A percentile compares a stretch with the other conserved stretches of the same genome.
phyloP scores from a whole-genome alignment of 306 rosid species.

The Fagus crenata region DNA sequence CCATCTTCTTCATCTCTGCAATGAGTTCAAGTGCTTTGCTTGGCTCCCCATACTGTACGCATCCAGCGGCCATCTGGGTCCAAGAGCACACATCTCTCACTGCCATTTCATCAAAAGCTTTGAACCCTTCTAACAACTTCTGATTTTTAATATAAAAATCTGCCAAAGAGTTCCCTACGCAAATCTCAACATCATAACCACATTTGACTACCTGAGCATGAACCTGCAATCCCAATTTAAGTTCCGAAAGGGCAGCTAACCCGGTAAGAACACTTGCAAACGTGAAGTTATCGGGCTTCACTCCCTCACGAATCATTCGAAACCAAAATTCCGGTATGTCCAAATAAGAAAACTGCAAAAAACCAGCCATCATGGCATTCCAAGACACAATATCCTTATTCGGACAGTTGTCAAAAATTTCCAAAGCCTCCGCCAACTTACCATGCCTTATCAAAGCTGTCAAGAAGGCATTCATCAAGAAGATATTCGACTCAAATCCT shows the following conservation, averaged over 20 bases:
- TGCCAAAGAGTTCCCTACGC: slow-evolving; percentile 62
- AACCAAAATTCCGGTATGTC: slow-evolving; percentile 55
- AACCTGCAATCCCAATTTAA: slow-evolving; percentile 58
- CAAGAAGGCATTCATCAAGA: slow-evolving; percentile 55
- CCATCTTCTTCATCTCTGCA: no score
- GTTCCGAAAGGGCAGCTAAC: slow-evolving; percentile 51
- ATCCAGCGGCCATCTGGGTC: slow-evolving; percentile 73
- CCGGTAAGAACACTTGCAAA: slow-evolving; percentile 62
- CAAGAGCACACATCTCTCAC: slow-evolving; percentile 64
- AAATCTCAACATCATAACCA: slow-evolving; percentile 60
- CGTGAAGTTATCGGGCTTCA: slow-evolving; percentile 59
- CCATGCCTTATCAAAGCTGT: slow-evolving; percentile 54
- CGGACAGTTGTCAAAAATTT: slow-evolving; percentile 41
- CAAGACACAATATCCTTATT: slow-evolving; percentile 31
- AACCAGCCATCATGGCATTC: no score
- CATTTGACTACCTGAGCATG: slow-evolving; percentile 59
- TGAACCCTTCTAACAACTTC: slow-evolving; percentile 55
- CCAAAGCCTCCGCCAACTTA: slow-evolving; percentile 45
- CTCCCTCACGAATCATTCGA: slow-evolving; percentile 41
- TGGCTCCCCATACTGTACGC: slow-evolving; percentile 58
- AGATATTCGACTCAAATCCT: slow-evolving; percentile 55
- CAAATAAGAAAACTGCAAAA: slow-evolving; percentile 43
- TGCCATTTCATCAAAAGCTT: slow-evolving; percentile 64
- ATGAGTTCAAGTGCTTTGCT: slow-evolving; percentile 43
- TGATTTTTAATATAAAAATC: slow-evolving; percentile 62